These are phyloP conservation scores for Colletotrichum liaoningense DNA, from an alignment of 2,329 filamentous ascomycete genomes.

Conservation along the genomic window DNA sequence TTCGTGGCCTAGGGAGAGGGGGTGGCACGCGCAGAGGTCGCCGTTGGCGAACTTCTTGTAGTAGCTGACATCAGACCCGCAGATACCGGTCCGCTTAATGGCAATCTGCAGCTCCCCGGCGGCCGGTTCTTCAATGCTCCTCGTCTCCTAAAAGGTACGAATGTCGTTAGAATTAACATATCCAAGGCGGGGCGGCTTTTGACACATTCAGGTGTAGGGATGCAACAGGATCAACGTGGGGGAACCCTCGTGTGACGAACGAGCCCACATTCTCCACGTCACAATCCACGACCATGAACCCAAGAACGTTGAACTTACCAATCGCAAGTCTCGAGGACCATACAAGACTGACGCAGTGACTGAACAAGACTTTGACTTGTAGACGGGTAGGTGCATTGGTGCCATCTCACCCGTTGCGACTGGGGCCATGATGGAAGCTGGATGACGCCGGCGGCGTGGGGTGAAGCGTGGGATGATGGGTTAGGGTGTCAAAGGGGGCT, in stretches of 20 bases:
- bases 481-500: slow-evolving; percentile 33
- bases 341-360: slow-evolving; percentile 68
- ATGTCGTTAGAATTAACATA: slow-evolving; percentile 36
- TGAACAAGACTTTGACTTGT: slow-evolving; percentile 53
- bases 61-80: slow-evolving; percentile 77
- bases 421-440: slow-evolving; percentile 57
- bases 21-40: slow-evolving; percentile 73
- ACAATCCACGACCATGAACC: slow-evolving; percentile 1
- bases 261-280: slow-evolving; percentile 26
- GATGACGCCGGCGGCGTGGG: slow-evolving; percentile 47
- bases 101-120: slow-evolving; percentile 72
- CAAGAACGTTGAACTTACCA: slow-evolving; percentile 56
- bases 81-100: slow-evolving; percentile 75
- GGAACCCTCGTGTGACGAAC: slow-evolving; percentile 45
- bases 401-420: slow-evolving; percentile 57
- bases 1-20: slow-evolving; percentile 74
- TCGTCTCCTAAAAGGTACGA: slow-evolving; percentile 55
- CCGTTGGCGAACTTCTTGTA: slow-evolving; percentile 80
- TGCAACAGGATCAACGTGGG: slow-evolving; percentile 30
- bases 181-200: slow-evolving; percentile 13
- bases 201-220: slow-evolving; percentile 10
- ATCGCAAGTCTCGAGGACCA: slow-evolving; percentile 66
- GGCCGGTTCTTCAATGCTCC: slow-evolving; percentile 59
- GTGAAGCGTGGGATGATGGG: slow-evolving; percentile 45
- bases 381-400: slow-evolving; percentile 56